Evolutionary conservation across 352 stramenopile genomes (phyloP).

Genomic region (Globisporangium nagaii): DNA sequence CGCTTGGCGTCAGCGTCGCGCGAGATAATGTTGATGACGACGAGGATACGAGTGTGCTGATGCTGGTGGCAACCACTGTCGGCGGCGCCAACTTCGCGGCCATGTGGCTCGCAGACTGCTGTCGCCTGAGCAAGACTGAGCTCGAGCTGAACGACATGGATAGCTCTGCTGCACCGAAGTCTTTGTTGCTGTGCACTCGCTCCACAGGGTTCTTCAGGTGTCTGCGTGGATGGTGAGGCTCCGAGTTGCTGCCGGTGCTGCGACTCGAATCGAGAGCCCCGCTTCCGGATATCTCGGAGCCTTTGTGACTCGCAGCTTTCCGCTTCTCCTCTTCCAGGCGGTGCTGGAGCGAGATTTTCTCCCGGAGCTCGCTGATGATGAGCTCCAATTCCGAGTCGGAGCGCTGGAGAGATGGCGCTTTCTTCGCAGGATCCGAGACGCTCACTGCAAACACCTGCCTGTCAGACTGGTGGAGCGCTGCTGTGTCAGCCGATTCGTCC

Average conservation of each 20-base stretch:
- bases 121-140: constrained; percentile 1
- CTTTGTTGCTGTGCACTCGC: constrained; percentile 23
- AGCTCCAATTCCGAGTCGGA: constrained; percentile 60
- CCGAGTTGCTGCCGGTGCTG: neutral
- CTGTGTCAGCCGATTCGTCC: neutral
- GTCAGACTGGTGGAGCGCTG: neutral
- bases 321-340: constrained; percentile 10
- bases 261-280: constrained; percentile 4
- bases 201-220: constrained; percentile 68
- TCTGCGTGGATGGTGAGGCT: constrained; percentile 20
- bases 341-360: constrained; percentile 46
- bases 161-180: neutral
- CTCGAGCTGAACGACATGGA: neutral
- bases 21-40: neutral
- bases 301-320: neutral
- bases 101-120: neutral
- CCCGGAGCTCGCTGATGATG: constrained; percentile 58
- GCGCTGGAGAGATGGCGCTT: constrained; percentile 15
- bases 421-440: neutral
- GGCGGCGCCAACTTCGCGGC: neutral
- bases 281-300: neutral
- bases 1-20: neutral
- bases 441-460: neutral
- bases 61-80: neutral
- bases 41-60: neutral